Percentiles rank a stretch among this genome's conserved stretches.
Evolutionary conservation across 1,139 yeast genomes (phyloP).

Genomic region (Yamadazyma sp.): DNA sequence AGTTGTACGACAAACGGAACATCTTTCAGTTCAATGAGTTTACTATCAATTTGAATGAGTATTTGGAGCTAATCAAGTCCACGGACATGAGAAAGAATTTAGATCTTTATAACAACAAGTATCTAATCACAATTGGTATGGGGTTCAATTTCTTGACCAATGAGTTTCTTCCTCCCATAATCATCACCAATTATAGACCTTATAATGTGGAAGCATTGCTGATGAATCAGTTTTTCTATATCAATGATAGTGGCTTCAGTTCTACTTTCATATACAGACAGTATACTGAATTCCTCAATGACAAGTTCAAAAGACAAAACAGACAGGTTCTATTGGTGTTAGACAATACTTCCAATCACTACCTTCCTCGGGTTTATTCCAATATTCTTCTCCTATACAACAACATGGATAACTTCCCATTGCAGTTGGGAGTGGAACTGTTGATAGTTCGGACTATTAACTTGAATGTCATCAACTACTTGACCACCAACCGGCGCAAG

Average conservation of each 20-base stretch:
- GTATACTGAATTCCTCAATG: slow-evolving; percentile 7
- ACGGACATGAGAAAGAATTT: slow-evolving; percentile 1
- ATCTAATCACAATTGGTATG: slow-evolving; percentile 17
- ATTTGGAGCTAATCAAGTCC: slow-evolving; percentile 10
- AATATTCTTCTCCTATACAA: slow-evolving; percentile 10
- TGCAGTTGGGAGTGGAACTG: slow-evolving; percentile 11
- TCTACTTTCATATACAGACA: slow-evolving; percentile 9
- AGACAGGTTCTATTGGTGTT: slow-evolving; percentile 8
- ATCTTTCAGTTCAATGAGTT: slow-evolving; percentile 21
- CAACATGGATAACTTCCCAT: slow-evolving; percentile 10
- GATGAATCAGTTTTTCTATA: not conserved
- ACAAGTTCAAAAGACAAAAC: slow-evolving; percentile 1
- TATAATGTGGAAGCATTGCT: not conserved
- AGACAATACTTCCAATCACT: slow-evolving; percentile 7
- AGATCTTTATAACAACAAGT: not conserved
- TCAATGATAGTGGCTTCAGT: slow-evolving; percentile 11
- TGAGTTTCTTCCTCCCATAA: slow-evolving; percentile 19
- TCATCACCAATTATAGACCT: slow-evolving; percentile 14
- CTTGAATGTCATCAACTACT: slow-evolving; percentile 7
- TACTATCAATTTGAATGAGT: slow-evolving; percentile 18
- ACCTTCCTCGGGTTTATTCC: slow-evolving; percentile 4
- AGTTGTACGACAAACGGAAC: slow-evolving; percentile 13
- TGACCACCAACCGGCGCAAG: slow-evolving; percentile 1
- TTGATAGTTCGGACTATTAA: slow-evolving; percentile 9
- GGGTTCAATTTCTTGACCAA: slow-evolving; percentile 19